phyloP scores from a whole-genome alignment of 202 grass and related monocot genomes.

The Hordeum pubiflorum region DNA sequence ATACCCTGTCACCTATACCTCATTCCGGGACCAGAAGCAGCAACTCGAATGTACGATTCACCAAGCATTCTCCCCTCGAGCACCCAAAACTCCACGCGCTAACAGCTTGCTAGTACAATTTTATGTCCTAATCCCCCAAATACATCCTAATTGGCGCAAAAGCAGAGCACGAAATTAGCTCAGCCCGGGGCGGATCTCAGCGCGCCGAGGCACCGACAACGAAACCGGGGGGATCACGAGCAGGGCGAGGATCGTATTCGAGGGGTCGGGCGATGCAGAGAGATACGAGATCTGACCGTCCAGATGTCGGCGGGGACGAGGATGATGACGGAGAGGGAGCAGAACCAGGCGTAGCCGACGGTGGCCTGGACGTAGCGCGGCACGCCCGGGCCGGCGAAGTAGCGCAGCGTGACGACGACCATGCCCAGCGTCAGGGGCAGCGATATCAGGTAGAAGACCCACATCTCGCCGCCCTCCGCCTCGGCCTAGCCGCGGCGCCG shows the following conservation, averaged over 20 bases:
- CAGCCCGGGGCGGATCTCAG: constrained; percentile 22
- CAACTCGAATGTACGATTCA: constrained; percentile 1
- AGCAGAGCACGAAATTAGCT: constrained; percentile 11
- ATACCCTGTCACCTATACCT: background rate
- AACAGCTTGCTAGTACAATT: background rate
- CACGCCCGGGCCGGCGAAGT: constrained; percentile 92
- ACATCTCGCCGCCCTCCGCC: constrained; percentile 52
- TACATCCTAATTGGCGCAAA: background rate
- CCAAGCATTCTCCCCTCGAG: background rate
- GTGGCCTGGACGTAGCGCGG: constrained; percentile 77
- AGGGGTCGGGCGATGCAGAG: background rate
- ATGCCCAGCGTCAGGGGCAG: constrained; percentile 94
- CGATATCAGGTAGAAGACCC: constrained; percentile 98
- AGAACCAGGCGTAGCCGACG: constrained; percentile 99
- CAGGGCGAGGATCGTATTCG: background rate
- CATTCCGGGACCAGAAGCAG: background rate
- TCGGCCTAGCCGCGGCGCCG: background rate
- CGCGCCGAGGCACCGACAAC: background rate
- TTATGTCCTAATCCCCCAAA: background rate
- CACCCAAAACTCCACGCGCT: background rate
- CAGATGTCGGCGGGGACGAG: constrained; percentile 98
- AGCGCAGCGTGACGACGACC: constrained; percentile 86
- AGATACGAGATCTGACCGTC: constrained; percentile 66
- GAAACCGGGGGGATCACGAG: background rate
- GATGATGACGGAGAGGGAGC: constrained; percentile 98